A percentile compares a stretch with the other conserved stretches of the same genome.
Evolutionary conservation across 1,139 yeast species (phyloP).

Genomic region (Saccharomyces hybrid): DNA sequence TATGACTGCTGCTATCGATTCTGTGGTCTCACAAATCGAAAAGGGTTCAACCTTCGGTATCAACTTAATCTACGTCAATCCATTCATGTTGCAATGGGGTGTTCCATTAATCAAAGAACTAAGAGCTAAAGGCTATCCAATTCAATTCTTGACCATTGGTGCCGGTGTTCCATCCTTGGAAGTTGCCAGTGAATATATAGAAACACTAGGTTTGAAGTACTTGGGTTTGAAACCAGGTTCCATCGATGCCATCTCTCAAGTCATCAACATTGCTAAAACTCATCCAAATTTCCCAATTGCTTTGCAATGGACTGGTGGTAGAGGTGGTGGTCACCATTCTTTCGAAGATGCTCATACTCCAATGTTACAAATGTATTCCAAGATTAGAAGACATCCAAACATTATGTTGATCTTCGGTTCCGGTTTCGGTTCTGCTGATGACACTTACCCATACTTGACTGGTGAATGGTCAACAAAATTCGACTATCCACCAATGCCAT

Average conservation of each 20-base stretch:
- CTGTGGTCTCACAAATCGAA: conserved; percentile 53
- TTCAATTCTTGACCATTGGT: conserved; percentile 93
- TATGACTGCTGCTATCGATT: conserved; percentile 69
- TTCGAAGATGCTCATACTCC: conserved; percentile 99
- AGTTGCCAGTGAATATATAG: conserved; percentile 93
- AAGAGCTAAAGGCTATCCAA: conserved; percentile 88
- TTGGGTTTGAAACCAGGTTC: conserved; percentile 98
- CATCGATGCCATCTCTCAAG: conserved; percentile 81
- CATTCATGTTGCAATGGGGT: conserved; percentile 98
- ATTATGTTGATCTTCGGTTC: conserved; percentile 93
- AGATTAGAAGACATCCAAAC: conserved; percentile 85
- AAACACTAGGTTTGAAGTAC: conserved; percentile 85
- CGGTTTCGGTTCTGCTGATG: conserved; percentile 95
- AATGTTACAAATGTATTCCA: conserved; percentile 86
- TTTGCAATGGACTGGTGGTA: conserved; percentile 99
- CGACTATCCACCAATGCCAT: conserved; percentile 97
- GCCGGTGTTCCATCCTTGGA: conserved; percentile 99
- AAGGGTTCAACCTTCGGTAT: conserved; percentile 90
- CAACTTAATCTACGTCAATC: conserved; percentile 90
- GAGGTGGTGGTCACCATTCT: conserved; percentile 99
- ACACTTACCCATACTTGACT: conserved; percentile 92
- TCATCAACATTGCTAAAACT: conserved; percentile 84
- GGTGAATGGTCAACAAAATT: conserved; percentile 87
- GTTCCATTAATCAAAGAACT: conserved; percentile 86
- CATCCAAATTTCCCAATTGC: conserved; percentile 95